Base-by-base conservation (phyloP, 1,284 basidiomycete species). In the Inonotus obliquus region DNA sequence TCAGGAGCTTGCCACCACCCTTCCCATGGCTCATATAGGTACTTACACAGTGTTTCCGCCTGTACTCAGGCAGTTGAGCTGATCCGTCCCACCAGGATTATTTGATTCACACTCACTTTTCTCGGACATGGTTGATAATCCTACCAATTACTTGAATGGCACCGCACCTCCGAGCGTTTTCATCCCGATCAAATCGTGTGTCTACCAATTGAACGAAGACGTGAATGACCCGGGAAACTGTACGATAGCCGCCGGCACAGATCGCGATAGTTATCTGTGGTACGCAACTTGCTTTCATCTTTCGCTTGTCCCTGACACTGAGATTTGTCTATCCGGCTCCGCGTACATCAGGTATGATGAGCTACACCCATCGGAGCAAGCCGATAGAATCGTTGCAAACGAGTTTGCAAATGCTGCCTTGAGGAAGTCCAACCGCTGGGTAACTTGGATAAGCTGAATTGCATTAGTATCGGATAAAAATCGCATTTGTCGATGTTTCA, bases 21-120 rank as follows among this genome's bases (percentile, higher is more conserved):
- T 77, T 13, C 70, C 69, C 6, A 75, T 70, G 13, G 75, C 76
- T 5, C 73, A 76, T 48, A 67, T 77, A 55, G 75, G 75, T 77
- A 35, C 10, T 21, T 47, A 13, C 38, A 6, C 21, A 54, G 9
- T 11, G n/a, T n/a, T 13, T 41, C 23, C 27, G 48, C 47, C 53
- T 55, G 9, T 14, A 37, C 54, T 25, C 60, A 29, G 44, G 49
- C 55, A 48, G 44, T 21, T 10, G n/a, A 21, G 37, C 13, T 35
- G 32, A 32, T 4, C 45, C 54, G 23, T 58, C 44, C 25, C 37
- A 70, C 25, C 37, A 70, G 74, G 72, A 10, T 65, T 69, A 1
- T 75, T 75, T 54, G 72, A 76, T 60, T 73, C 74, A n/a, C 67
- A 74, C 53, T 68, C 62, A 6, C 66, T 76, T 27, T 76, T 76